Conservation (phyloP, 371 early-diverging fungal species). For the Mucor racemosus region DNA sequence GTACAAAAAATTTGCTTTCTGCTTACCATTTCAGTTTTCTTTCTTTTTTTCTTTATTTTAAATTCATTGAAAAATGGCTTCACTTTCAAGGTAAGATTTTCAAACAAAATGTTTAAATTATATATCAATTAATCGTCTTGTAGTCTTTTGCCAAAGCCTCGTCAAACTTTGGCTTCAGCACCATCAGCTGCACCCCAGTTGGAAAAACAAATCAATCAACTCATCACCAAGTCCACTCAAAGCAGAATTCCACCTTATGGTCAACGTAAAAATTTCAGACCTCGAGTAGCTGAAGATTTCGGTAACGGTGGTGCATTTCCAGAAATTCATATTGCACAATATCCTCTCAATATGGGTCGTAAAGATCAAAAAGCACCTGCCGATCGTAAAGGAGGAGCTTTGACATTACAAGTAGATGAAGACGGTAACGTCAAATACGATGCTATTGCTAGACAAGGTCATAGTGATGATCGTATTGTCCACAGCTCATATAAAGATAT, state of each 20-base stretch:
- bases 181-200: constrained; percentile 33
- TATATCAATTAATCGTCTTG: background rate
- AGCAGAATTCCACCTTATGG: constrained; percentile 83
- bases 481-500: constrained; percentile 87
- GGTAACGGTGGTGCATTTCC: constrained; percentile 98
- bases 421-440: constrained; percentile 92
- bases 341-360: constrained; percentile 93
- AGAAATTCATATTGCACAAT: constrained; percentile 90
- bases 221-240: constrained; percentile 42
- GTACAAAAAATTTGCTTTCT: background rate
- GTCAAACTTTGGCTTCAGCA: constrained; percentile 33
- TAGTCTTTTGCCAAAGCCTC: constrained; percentile 56
- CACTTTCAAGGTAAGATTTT: constrained; percentile 33
- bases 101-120: background rate
- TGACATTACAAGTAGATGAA: constrained; percentile 88
- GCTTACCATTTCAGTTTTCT: background rate
- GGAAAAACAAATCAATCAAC: constrained; percentile 44
- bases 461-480: constrained; percentile 71
- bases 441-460: constrained; percentile 84
- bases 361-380: constrained; percentile 56
- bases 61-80: constrained; percentile 24
- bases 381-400: constrained; percentile 66
- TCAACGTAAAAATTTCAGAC: constrained; percentile 77
- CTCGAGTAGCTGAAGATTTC: constrained; percentile 85
- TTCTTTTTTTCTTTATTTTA: background rate